Evolutionary conservation across 73 alveolate species (phyloP), one percentile per base, ranked within the genome.

Genomic region (Blepharisma japonicum): DNA sequence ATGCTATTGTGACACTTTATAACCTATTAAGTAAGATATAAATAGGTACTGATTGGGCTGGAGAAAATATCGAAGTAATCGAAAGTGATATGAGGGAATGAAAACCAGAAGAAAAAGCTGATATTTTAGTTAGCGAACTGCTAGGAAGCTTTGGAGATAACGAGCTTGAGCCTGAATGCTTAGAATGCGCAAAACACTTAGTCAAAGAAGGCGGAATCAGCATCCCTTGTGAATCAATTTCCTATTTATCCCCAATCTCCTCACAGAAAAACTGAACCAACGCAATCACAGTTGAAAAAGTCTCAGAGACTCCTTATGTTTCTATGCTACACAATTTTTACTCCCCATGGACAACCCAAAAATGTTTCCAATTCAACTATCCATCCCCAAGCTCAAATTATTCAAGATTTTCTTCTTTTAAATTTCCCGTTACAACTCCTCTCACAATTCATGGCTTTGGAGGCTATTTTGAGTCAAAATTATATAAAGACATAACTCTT

Each of bases 131-230:
- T 50, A 68, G 92, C 18, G 99, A 95, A 87, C 85, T 95, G 70
- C 82, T 95, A 21, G 99, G 99, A 47, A 85, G 96, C 83, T 95
- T 95, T 79, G 98, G 98, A 48, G 99, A 95, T 84, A 95, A 95
- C 81, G 99, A 95, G 84, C 87, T 92, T 18, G 79, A 92, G 68
- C 98, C 99, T 14, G 99, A 94, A 77, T 95, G 99, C 71, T 85
- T 94, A 39, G 83, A 78, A 32, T 92, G 97, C 49, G 90, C 94
- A 45, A 81, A 82, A 68, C 55, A 79, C 56, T 86, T 74, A 78
- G 42, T 89, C 81, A 89, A 91, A 70, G 84, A 82, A 46, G 89
- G 85, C 7, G 92, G 96, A 0, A 82, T 91, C 6, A 87, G 82
- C 71, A 89, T 93, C 7, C 98, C 98, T 11, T 68, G 71, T 47